Base-by-base conservation (phyloP, 2,329 filamentous ascomycete species). In the Tolypocladium paradoxum region DNA sequence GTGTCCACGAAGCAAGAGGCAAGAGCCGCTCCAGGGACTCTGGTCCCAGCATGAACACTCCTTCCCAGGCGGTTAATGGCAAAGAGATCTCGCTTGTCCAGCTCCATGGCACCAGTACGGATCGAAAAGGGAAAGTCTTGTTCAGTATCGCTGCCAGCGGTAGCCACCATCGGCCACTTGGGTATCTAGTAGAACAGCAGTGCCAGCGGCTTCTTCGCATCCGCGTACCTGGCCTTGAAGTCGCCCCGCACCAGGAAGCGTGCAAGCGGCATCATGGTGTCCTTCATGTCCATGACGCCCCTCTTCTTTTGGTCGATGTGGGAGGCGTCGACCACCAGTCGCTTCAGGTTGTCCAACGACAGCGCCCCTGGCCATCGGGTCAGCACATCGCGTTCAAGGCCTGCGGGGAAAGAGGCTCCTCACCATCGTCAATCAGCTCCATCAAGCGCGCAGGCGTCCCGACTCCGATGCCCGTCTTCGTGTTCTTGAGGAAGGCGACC, bases 251-350 rank as follows among this genome's bases (percentile, higher is more conserved):
- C 79, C 50, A 99, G 73, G 65, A 95, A 82, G 56, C 82, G 79
- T 47, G 89, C 80, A 48, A 97, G 77, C 7, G 90, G 88, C 63
- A 90, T 77, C 73, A 91, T 85, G 0, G 89, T 89, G 56, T 99
- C 93, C 68, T 88, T 90, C 89, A 97, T 96, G 65, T 97, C 93
- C 68, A 96, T 82, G 58, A 99, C 82, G 0, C 90, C 90, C 48
- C 91, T 79, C 76, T 95, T 95, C 78, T 99, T 99, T 69, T 88
- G 83, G 70, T 99, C 92, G 59, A 96, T 88, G 65, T 96, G 86
- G 8, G 90, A 96, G 16, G 88, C 90, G 70, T 99, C 93, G 34
- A 97, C 79, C 9, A 97, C 82, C 35, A 99, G 80, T 47, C 88
- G 81, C 71, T 90, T 82, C 52, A 97, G 69, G 55, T 85, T 79